Percentiles rank a stretch among this genome's conserved stretches.
Evolutionary conservation across 352 stramenopile genomes (phyloP).

Genomic region (Globisporangium recalcitrans): DNA sequence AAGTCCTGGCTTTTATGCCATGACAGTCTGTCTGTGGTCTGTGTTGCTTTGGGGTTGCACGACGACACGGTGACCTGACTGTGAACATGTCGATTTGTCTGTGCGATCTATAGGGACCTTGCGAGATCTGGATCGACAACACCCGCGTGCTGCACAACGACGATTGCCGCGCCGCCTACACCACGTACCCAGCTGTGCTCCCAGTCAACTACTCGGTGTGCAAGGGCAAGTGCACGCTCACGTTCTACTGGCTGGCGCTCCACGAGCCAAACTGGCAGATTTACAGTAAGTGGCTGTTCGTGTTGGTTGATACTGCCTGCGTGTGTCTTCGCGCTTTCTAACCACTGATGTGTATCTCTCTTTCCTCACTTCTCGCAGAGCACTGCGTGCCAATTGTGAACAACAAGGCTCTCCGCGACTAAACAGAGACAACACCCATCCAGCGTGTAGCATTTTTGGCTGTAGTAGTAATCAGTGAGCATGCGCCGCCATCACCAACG

Average conservation of each 20-base stretch:
- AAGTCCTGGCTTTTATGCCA: too few species aligned
- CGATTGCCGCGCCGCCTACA: conserved; percentile 38
- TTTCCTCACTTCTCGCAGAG: conserved; percentile 3
- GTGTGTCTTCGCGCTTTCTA: background rate
- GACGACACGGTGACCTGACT: background rate
- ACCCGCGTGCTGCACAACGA: conserved; percentile 29
- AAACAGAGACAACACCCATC: background rate
- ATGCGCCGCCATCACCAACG: background rate
- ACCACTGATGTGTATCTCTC: background rate
- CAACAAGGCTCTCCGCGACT: background rate
- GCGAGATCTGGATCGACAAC: conserved; percentile 47
- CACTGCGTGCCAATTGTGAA: conserved; percentile 35
- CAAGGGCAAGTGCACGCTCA: conserved; percentile 38
- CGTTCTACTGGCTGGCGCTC: conserved; percentile 59
- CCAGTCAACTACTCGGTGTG: conserved; percentile 48
- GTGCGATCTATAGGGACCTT: conserved; percentile 8
- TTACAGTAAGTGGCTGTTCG: conserved; percentile 27
- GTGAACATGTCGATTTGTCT: background rate
- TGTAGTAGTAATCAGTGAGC: background rate
- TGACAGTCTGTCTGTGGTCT: too few species aligned
- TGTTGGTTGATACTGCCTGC: too few species aligned
- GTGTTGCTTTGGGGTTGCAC: background rate
- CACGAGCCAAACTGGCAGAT: conserved; percentile 47
- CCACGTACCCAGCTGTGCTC: conserved; percentile 37
- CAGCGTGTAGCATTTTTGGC: background rate